phyloP scores from a whole-genome alignment of 768 basidiomycete genomes.

The Saitozyma podzolica region DNA sequence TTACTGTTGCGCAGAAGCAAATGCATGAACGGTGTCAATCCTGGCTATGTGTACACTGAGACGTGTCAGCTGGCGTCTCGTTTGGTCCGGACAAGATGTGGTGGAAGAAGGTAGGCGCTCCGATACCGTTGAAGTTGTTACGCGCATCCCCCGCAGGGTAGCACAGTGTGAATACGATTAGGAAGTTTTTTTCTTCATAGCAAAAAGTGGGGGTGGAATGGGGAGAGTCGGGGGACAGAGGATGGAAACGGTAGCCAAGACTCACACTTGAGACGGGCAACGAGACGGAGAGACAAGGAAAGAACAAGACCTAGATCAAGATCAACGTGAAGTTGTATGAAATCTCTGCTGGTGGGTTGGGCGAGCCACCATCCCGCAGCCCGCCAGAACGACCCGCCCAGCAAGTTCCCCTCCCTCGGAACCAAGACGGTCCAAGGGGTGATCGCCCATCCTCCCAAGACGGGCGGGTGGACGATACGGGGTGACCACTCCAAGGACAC shows the following conservation, averaged over 20 bases:
- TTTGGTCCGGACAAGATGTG: constrained; percentile 14
- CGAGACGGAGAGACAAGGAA: constrained; percentile 1
- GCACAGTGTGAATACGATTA: constrained; percentile 53
- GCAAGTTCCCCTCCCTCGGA: constrained; percentile 9
- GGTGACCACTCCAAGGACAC: constrained; percentile 4
- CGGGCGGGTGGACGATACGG: constrained; percentile 1
- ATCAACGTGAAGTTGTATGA: neutral
- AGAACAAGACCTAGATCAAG: neutral
- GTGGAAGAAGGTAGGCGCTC: constrained; percentile 24
- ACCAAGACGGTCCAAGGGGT: constrained; percentile 1
- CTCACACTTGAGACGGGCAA: constrained; percentile 2
- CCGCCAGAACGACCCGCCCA: constrained; percentile 23
- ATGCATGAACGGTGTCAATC: neutral
- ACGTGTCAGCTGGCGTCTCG: constrained; percentile 1
- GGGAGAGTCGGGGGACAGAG: neutral
- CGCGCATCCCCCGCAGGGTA: constrained; percentile 44
- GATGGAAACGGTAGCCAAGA: constrained; percentile 1
- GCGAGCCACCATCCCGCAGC: constrained; percentile 16
- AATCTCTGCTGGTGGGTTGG: constrained; percentile 7
- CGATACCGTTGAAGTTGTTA: constrained; percentile 50
- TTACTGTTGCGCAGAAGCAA: too few species aligned
- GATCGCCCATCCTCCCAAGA: constrained; percentile 8
- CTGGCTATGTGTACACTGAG: neutral
- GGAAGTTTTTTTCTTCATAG: constrained; percentile 45
- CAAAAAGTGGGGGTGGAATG: constrained; percentile 7